Evolutionary conservation across 345 rosid genomes (phyloP), one percentile per base, ranked within the genome.

Genomic region (Gynandropsis gynandra): DNA sequence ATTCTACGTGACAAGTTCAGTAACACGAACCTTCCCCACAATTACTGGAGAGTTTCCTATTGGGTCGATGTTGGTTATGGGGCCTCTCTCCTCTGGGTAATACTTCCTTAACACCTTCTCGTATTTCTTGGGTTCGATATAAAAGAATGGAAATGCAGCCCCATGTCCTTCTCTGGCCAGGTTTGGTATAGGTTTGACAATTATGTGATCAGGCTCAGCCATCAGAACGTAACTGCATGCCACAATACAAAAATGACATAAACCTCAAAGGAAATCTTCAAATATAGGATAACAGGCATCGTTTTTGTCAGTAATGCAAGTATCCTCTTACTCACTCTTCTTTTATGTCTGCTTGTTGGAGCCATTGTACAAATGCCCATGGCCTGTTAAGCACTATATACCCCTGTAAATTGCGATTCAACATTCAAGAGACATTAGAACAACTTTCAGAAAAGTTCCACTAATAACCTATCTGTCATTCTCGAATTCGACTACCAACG

Each of bases 301-400:
- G 5, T 24, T 24, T 24, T 24, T 5, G 5, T 24, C 29, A 24
- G 29, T 24, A 24, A 24, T n/a, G n/a, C n/a, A n/a, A 53, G 4
- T 18, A 19, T 59, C 15, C 51, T 46, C 81, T 16, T 76, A 90
- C 98, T 92, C 98, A 90, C 98, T 92, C 98, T 78, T 92, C 96
- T 72, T 87, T 74, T 34, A 87, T 87, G 58, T 85, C 76, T 10
- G 90, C 78, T 54, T 88, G 74, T 58, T 74, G 74, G 63, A 92
- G 97, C 99, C 99, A 92, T 55, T 92, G 99, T 43, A 85, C 97
- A 72, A 88, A 93, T 15, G 99, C 97, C 99, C 97, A 83, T 4
- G 99, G 99, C 66, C 97, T 78, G 71, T 93, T 93, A 35, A 85
- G 79, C 34, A 93, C 99, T 36, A 93, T 73, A 73, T 88, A 93